Base-by-base conservation (phyloP, 352 stramenopile genomes). In the Globisporangium nodosum region DNA sequence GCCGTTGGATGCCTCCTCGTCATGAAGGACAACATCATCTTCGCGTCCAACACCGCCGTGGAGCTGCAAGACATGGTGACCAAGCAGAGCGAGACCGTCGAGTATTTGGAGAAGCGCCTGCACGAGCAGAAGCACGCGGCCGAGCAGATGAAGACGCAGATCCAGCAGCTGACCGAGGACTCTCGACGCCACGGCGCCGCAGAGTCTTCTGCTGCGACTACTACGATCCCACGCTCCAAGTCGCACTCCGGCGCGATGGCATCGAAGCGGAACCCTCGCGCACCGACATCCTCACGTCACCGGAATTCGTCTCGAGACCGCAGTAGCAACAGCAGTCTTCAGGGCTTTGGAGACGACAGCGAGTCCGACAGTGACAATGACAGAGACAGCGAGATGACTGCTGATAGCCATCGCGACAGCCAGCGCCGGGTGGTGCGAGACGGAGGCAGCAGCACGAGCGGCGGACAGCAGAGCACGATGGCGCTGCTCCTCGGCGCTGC, bases 1-100 rank as follows among this genome's bases (percentile, higher is more conserved):
- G 82, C 80, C 3, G 43, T 92, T 15, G 77, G 66, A 1, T 90
- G 82, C 53, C 61, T 92, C 0, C 52, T 60, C 8, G 66, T 85
- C 16, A 58, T 89, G 59, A 87, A 86, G n/a, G 77, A 89, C 52
- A 89, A 70, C n/a, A 76, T 81, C 3, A 70, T 89, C 31, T 87
- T 85, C 50, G 77, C 78, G 0, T 87, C 74, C 2, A 86, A 78
- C 43, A 76, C 82, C 5, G 71, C 77, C 0, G 66, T 69, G 7
- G 80, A 90, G 51, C 58, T 87, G 4, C 78, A 90, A 24, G 78
- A 90, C 6, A 68, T 77, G 30, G 71, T 87, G 63, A 59, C 40
- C 11, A 81, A 75, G 42, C 82, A 92, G 58, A 76, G 67, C 16
- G 47, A 66, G 42, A 85, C 78, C 0, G 64, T 92, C 5, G 67